Base-by-base conservation (phyloP, 139 green algal species). In the Picochlorum sp. region DNA sequence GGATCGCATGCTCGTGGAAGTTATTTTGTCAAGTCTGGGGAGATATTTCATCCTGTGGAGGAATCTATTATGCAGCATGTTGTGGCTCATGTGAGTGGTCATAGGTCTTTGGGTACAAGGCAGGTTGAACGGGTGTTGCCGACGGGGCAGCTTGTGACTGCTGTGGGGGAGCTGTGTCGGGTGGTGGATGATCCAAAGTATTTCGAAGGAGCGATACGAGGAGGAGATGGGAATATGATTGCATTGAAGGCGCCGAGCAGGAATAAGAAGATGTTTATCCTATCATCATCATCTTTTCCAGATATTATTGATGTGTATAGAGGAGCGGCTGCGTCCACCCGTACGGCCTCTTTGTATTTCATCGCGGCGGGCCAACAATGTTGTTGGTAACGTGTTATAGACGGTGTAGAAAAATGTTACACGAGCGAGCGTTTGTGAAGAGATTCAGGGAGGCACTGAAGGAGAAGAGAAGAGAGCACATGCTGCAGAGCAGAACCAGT, bases 101-200 rank as follows among this genome's bases (percentile, higher is more conserved):
- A 24, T 13, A 57, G 65, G n/a, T 10, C 13, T 2, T 6, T 73
- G 13, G 71, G 71, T 2, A 49, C 51, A 23, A 45, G 63, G 34
- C 20, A 24, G 6, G 30, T 37, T 11, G 71, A 78, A 38, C 60
- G 49, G 16, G 23, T 24, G 20, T 49, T 78, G 49, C 59, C 61
- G 0, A 20, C 59, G 10, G 71, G 71, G 7, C 55, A 57, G 16
- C 9, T 32, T 26, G 28, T 78, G 16, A 73, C 71, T 23, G 71
- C 65, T 1, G 45, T 78, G 30, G 71, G 71, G 3, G 71, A 78
- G 65, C 49, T 78, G 51, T 10, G 6, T 16, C 14, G 24, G 1
- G 71, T 71, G 18, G 14, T 62, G 26, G 71, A 77, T n/a, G 45
- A 47, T 7, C 41, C 26, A 32, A 56, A 11, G 1, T 26, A 21